Percentiles rank a stretch among this genome's conserved stretches.
phyloP scores from a whole-genome alignment of 2,329 filamentous ascomycete species.

The Fusarium longipes region DNA sequence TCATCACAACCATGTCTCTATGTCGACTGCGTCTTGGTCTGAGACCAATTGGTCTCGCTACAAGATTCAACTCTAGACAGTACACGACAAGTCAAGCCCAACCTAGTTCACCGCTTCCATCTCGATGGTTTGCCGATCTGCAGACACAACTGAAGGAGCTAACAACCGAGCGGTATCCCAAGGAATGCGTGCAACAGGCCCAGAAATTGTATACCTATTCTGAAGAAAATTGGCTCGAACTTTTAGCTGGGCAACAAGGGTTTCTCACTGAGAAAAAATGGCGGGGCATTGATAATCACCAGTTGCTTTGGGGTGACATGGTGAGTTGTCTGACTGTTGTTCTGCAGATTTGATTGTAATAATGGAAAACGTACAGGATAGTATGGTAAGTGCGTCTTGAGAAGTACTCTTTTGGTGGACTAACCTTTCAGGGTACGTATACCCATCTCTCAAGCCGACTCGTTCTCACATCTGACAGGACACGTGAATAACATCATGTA shows the following conservation, averaged over 20 bases:
- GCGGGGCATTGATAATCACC: conserved; percentile 25
- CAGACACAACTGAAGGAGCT: conserved; percentile 7
- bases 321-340: neutral
- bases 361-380: neutral
- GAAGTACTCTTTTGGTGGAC: fast-evolving
- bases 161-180: neutral
- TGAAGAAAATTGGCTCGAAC: conserved; percentile 13
- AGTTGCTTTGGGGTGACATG: conserved; percentile 35
- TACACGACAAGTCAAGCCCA: neutral
- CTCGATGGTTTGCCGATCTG: conserved; percentile 32
- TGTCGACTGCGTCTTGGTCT: neutral
- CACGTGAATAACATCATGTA: conserved; percentile 38
- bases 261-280: conserved; percentile 25
- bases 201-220: neutral
- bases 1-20: neutral
- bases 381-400: conserved; percentile 8
- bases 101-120: neutral
- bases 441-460: fast-evolving
- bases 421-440: neutral
- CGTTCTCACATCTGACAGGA: conserved; percentile 2
- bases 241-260: conserved; percentile 23
- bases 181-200: conserved; percentile 9
- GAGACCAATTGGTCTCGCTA: neutral
- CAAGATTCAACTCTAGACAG: neutral
- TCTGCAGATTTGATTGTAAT: neutral